A percentile compares a stretch with the other conserved stretches of the same genome.
Conservation (phyloP, 371 early-diverging fungal genomes). For the Rhizopus delemar region DNA sequence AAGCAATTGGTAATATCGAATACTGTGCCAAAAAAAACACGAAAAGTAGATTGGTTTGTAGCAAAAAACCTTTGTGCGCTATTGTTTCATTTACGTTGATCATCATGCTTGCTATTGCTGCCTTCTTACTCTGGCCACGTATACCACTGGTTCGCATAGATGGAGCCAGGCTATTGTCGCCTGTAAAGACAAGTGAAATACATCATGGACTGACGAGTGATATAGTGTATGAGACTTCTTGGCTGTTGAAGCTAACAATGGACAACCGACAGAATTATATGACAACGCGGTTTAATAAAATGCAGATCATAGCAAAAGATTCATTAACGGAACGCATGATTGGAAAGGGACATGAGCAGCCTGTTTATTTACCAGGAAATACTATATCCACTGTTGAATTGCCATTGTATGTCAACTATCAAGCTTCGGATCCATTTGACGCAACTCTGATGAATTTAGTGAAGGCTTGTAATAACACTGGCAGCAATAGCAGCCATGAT, state of each 20-base stretch:
- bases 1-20: not conserved
- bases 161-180: slow-evolving; percentile 21
- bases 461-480: not conserved
- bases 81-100: slow-evolving; percentile 22
- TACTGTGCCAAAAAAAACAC: not conserved
- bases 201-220: slow-evolving; percentile 21
- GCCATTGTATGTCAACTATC: not conserved
- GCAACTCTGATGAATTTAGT: not conserved
- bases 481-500: not conserved
- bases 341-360: slow-evolving; percentile 25
- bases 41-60: not conserved
- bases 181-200: slow-evolving; percentile 24
- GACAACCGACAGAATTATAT: slow-evolving; percentile 38
- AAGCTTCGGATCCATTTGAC: not conserved
- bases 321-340: slow-evolving; percentile 32
- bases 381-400: slow-evolving; percentile 25
- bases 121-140: slow-evolving; percentile 35
- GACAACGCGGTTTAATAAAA: slow-evolving; percentile 23
- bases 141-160: slow-evolving; percentile 37
- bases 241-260: slow-evolving; percentile 29
- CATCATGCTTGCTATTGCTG: slow-evolving; percentile 14
- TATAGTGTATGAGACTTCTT: slow-evolving; percentile 31
- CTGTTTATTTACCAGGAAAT: slow-evolving; percentile 14
- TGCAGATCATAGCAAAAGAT: slow-evolving; percentile 31
- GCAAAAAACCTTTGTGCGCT: slow-evolving; percentile 21